A percentile compares a stretch with the other conserved stretches of the same genome.
phyloP scores from a whole-genome alignment of 257 asterid genomes.

The Fraxinus quadrangulata region DNA sequence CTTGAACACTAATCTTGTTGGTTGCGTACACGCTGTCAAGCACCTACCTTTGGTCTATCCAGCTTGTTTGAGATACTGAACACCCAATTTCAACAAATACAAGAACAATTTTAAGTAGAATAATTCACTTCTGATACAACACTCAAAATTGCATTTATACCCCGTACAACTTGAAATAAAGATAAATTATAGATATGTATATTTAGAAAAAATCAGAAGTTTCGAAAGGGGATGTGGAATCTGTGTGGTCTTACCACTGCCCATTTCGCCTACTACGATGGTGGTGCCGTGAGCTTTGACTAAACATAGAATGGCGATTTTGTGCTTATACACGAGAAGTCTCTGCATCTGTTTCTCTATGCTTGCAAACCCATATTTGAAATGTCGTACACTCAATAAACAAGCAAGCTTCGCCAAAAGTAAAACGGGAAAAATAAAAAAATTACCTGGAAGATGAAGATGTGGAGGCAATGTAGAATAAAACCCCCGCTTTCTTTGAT shows the following conservation, averaged over 20 bases:
- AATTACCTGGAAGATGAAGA: conserved; percentile 77
- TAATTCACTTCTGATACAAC: no score
- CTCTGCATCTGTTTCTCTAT: conserved; percentile 71
- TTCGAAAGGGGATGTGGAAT: conserved; percentile 62
- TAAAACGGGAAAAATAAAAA: neutral
- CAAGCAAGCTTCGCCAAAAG: neutral
- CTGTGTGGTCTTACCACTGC: conserved; percentile 96
- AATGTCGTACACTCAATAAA: conserved; percentile 1
- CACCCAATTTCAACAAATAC: neutral
- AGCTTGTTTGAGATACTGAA: conserved; percentile 79
- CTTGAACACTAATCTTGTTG: conserved; percentile 99
- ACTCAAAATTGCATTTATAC: no score
- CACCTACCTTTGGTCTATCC: conserved; percentile 98
- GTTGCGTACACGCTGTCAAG: conserved; percentile 89
- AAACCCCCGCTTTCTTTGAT: conserved; percentile 77
- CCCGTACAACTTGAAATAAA: neutral
- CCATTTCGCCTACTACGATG: conserved; percentile 90
- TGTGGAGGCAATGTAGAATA: conserved; percentile 51
- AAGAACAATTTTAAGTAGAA: neutral
- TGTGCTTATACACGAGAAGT: conserved; percentile 72
- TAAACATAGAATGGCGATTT: conserved; percentile 65
- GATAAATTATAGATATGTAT: neutral
- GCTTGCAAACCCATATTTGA: conserved; percentile 61
- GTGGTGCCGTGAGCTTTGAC: conserved; percentile 90
- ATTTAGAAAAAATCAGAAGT: neutral